These are phyloP conservation scores for Aspergillus phoenicis DNA, from an alignment of 2,329 filamentous ascomycete genomes.

Conservation along the genomic window DNA sequence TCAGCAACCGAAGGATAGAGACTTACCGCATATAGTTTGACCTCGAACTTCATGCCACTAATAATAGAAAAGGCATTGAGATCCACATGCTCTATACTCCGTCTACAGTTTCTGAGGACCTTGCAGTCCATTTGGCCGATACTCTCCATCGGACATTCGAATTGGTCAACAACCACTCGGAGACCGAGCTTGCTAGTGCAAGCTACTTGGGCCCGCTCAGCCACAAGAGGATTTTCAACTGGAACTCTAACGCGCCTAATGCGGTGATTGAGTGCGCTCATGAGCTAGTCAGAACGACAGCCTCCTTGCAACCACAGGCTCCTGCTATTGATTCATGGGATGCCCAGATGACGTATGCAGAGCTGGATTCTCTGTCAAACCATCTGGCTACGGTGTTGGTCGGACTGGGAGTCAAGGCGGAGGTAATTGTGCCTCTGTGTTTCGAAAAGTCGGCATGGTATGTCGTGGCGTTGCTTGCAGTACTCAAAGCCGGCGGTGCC, in stretches of 20 bases:
- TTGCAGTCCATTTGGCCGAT: not conserved
- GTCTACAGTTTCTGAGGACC: not conserved
- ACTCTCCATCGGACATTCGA: not conserved
- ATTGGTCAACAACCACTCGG: not conserved
- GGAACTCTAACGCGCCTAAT: not conserved
- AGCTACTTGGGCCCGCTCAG: not conserved
- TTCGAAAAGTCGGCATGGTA: constrained; percentile 32
- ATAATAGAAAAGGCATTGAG: not conserved
- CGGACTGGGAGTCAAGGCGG: constrained; percentile 32
- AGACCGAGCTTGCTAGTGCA: not conserved
- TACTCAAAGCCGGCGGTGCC: constrained; percentile 29
- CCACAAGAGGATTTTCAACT: not conserved
- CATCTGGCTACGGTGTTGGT: constrained; percentile 30
- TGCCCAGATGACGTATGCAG: constrained; percentile 26
- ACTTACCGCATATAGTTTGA: not conserved
- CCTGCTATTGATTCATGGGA: constrained; percentile 30
- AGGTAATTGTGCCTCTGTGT: constrained; percentile 27
- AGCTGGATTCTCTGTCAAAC: constrained; percentile 34
- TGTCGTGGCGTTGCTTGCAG: constrained; percentile 27
- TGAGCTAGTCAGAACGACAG: constrained; percentile 1
- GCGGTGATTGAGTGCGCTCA: constrained; percentile 1
- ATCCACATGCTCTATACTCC: not conserved
- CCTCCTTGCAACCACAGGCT: not conserved
- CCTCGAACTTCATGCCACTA: not conserved
- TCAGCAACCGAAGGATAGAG: not conserved